Conservation (phyloP, 176 grass and related monocot genomes). For the Lolium perenne region DNA sequence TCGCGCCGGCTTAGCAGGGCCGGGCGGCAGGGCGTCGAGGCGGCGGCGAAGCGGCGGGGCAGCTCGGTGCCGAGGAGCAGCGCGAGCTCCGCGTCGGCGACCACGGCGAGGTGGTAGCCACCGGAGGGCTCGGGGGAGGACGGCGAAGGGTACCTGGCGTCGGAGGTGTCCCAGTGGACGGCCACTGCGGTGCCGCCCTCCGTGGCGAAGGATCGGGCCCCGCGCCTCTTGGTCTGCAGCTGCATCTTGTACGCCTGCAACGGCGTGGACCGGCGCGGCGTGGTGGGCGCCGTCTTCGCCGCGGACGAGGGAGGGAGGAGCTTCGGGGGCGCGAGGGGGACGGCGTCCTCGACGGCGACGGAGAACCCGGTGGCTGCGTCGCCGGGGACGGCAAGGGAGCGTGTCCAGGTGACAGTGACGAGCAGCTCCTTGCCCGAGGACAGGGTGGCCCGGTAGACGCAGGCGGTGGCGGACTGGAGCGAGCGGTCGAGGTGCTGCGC, state of each 20-base stretch:
- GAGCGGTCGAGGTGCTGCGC: slow-evolving; percentile 49
- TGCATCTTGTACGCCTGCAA: neutral
- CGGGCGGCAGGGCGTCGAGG: slow-evolving; percentile 10
- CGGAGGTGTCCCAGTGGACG: slow-evolving; percentile 71
- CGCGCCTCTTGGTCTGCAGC: slow-evolving; percentile 60
- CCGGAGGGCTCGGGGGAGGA: slow-evolving; percentile 56
- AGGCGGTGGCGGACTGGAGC: slow-evolving; percentile 50
- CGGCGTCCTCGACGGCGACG: slow-evolving; percentile 36
- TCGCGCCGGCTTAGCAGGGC: slow-evolving; percentile 57
- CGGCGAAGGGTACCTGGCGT: slow-evolving; percentile 45
- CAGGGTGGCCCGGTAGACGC: slow-evolving; percentile 47
- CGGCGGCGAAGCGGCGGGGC: slow-evolving; percentile 38
- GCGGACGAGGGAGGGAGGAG: neutral
- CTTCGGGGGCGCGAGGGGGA: neutral
- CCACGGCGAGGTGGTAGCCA: slow-evolving; percentile 65
- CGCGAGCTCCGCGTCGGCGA: slow-evolving; percentile 64
- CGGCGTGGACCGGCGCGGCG: slow-evolving; percentile 28
- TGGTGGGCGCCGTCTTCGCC: neutral
- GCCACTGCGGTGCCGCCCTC: slow-evolving; percentile 55
- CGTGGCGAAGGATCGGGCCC: slow-evolving; percentile 56
- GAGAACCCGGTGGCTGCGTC: slow-evolving; percentile 36
- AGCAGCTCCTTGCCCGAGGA: slow-evolving; percentile 59
- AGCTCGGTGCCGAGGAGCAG: slow-evolving; percentile 68
- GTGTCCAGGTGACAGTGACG: slow-evolving; percentile 69
- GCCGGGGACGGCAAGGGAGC: neutral